Base-by-base conservation (phyloP, 106 monocot genomes). In the Alisma plantagoaquatica region DNA sequence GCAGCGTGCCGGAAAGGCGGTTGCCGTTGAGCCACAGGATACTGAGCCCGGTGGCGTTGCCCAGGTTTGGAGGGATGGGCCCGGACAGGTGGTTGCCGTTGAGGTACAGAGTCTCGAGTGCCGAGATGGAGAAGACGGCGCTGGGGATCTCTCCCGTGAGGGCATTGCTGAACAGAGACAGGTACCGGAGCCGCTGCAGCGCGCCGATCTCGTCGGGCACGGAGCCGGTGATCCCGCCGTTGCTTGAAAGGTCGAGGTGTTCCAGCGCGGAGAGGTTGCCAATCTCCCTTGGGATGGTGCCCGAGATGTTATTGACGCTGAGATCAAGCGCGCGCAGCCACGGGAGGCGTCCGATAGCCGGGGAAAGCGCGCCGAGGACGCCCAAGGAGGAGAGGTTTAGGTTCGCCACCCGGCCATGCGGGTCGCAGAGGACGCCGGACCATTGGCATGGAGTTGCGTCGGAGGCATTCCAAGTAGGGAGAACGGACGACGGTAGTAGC, bases 1-100 rank as follows among this genome's bases (percentile, higher is more conserved):
- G 83, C 43, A 92, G 52, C 52, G 29, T 15, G 3, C 87, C 82
- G 14, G 53, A 66, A 2, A 93, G 49, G 54, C 67, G 48, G 57
- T 93, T 93, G 55, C 83, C 18, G 8, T 28, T 45, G 30, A 93
- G 59, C 48, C 67, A 69, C 32, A 93, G 76, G 41, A 83, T 75
- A 35, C 66, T 60, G 21, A 92, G 52, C 27, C 66, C 54, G 21
- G 59, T 63, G 31, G 67, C 74, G 44, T 92, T 87, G 4, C 76
- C 73, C 16, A 89, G 63, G 17, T 84, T 78, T 61, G 57, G 70
- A 6, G 87, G 93, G 46, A 96, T 23, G 27, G 14, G 2, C 14
- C 94, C 88, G 1, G 75, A 67, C 28, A 96, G 54, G 18, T 33
- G 35, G 69, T 89, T 96, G 6, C 67, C 45, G n/a, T 43, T 35